A percentile compares a stretch with the other conserved stretches of the same genome.
Evolutionary conservation across 2,329 filamentous ascomycete genomes (phyloP).

Genomic region (Macrophomina pseudophaseolina): DNA sequence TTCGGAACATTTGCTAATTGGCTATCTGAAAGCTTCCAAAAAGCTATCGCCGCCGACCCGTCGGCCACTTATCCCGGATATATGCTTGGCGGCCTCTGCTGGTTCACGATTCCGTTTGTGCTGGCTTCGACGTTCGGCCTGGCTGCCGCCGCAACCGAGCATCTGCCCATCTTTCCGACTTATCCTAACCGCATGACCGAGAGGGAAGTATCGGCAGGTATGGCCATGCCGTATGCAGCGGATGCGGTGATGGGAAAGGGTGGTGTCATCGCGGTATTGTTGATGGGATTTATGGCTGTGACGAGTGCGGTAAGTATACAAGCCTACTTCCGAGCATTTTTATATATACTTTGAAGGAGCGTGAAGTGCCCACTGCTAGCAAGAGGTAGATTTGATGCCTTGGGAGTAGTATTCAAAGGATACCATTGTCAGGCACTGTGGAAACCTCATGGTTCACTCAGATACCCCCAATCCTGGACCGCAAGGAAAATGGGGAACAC

Average conservation of each 20-base stretch:
- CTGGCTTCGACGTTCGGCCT: slow-evolving; percentile 55
- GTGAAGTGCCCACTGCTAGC: too few species aligned
- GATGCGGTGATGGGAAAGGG: slow-evolving; percentile 37
- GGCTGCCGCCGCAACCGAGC: slow-evolving; percentile 50
- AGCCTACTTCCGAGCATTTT: too few species aligned
- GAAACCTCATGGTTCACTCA: too few species aligned
- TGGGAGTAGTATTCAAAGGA: too few species aligned
- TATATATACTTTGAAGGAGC: too few species aligned
- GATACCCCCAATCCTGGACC: too few species aligned
- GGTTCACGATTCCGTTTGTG: slow-evolving; percentile 56
- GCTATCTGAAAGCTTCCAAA: slow-evolving; percentile 1
- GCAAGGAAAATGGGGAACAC: neutral
- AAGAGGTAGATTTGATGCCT: too few species aligned
- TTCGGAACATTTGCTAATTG: neutral
- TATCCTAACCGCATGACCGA: slow-evolving; percentile 42
- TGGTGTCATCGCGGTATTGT: slow-evolving; percentile 37
- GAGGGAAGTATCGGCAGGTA: slow-evolving; percentile 37
- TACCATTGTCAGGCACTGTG: too few species aligned
- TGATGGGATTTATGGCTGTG: slow-evolving; percentile 44
- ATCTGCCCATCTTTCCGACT: slow-evolving; percentile 51
- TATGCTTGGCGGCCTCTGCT: slow-evolving; percentile 52
- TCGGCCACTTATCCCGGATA: slow-evolving; percentile 29
- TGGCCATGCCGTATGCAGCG: slow-evolving; percentile 39
- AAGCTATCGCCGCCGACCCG: slow-evolving; percentile 24
- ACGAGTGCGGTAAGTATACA: slow-evolving; percentile 31